phyloP scores from a whole-genome alignment of 768 basidiomycete genomes.

The Dentipellis fragilis region DNA sequence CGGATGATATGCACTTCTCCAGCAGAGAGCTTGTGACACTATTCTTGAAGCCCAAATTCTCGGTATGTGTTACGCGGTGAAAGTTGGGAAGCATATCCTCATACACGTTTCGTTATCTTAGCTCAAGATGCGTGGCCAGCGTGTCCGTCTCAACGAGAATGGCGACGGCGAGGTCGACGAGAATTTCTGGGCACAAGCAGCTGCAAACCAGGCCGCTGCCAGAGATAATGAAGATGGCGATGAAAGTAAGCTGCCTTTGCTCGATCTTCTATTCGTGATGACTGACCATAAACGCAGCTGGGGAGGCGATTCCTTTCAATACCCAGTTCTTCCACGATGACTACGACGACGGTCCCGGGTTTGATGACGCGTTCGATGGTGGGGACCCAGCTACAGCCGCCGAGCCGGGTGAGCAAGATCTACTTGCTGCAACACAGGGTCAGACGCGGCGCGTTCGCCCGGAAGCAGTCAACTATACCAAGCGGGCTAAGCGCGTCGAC shows the following conservation, averaged over 20 bases:
- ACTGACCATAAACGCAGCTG: conserved; percentile 28
- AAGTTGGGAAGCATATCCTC: background rate
- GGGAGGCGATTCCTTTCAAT: conserved; percentile 69
- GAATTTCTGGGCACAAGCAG: conserved; percentile 95
- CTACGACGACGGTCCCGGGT: conserved; percentile 63
- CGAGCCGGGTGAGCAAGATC: conserved; percentile 75
- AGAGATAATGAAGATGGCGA: conserved; percentile 45
- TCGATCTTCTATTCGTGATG: background rate
- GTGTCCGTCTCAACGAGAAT: conserved; percentile 40
- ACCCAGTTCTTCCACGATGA: conserved; percentile 98
- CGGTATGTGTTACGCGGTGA: conserved; percentile 38
- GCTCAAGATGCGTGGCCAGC: conserved; percentile 84
- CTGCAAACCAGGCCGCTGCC: conserved; percentile 68
- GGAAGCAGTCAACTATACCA: conserved; percentile 88
- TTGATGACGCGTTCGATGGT: conserved; percentile 59
- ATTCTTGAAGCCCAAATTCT: conserved; percentile 94
- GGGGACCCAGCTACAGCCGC: conserved; percentile 28
- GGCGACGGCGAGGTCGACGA: conserved; percentile 89
- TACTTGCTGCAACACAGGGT: conserved; percentile 72
- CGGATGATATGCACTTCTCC: conserved; percentile 97
- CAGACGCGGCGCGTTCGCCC: conserved; percentile 74
- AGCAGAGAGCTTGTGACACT: conserved; percentile 82
- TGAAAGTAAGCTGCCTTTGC: conserved; percentile 38
- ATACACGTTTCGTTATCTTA: conserved; percentile 22
- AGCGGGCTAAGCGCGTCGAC: conserved; percentile 92